Evolutionary conservation across 768 basidiomycete genomes (phyloP).

Genomic region (Tulasnella sp.): DNA sequence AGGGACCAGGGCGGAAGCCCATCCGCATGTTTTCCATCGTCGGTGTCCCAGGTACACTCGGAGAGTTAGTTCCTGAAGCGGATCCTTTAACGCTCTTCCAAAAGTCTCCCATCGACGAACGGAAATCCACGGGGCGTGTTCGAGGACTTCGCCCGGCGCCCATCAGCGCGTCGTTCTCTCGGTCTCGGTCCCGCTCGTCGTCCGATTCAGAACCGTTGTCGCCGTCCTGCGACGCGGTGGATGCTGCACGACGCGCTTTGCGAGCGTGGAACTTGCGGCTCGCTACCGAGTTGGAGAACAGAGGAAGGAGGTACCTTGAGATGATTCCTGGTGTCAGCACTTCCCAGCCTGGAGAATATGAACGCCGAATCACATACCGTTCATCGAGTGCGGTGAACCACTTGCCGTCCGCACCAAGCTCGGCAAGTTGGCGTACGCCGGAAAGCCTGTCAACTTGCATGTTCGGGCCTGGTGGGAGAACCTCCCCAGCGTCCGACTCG

Average conservation of each 20-base stretch:
- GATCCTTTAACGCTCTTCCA: background rate
- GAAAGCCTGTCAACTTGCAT: background rate
- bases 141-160: background rate
- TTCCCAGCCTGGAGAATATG: background rate
- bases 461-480: conserved; percentile 2
- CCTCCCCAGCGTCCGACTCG: conserved; percentile 21
- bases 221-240: background rate
- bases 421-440: conserved; percentile 28
- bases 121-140: background rate
- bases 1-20: background rate
- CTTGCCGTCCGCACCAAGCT: conserved; percentile 65
- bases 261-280: conserved; percentile 82
- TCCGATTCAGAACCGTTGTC: conserved; percentile 23
- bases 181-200: conserved; percentile 24
- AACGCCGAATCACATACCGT: conserved; percentile 37
- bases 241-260: conserved; percentile 28
- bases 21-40: background rate
- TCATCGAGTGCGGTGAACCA: conserved; percentile 98
- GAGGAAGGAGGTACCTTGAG: conserved; percentile 66
- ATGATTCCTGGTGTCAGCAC: background rate
- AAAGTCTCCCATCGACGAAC: background rate
- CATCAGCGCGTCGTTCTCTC: conserved; percentile 10
- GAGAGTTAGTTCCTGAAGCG: background rate
- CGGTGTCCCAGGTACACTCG: background rate
- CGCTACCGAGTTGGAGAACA: conserved; percentile 92